Conservation (phyloP, 2,329 filamentous ascomycete genomes). For the Passalora sequoiae region DNA sequence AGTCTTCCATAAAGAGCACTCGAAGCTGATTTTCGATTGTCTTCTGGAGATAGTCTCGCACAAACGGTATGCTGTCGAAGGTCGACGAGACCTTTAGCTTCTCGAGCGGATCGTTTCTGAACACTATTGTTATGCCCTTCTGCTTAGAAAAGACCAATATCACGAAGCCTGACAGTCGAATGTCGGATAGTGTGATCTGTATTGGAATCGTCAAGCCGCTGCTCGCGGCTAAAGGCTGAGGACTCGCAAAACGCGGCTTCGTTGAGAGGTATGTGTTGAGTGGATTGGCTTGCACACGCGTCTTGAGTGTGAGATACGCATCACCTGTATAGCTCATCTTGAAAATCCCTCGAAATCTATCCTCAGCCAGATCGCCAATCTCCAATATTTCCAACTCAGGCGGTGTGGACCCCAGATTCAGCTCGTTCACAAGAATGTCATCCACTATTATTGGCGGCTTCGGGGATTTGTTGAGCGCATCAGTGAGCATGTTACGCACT, state of each 20-base stretch:
- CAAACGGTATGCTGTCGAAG: conserved; percentile 97
- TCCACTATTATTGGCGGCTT: conserved; percentile 99
- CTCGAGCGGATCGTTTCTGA: conserved; percentile 95
- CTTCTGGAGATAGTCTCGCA: conserved; percentile 91
- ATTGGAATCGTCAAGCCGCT: conserved; percentile 94
- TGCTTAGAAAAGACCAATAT: conserved; percentile 96
- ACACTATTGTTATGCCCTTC: conserved; percentile 93
- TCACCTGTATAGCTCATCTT: conserved; percentile 98
- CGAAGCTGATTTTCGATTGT: conserved; percentile 92
- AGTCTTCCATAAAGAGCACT: conserved; percentile 93
- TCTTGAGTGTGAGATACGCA: conserved; percentile 90
- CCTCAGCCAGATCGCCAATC: conserved; percentile 94
- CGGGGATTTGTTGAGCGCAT: conserved; percentile 92
- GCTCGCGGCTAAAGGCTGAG: conserved; percentile 82
- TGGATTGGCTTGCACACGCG: conserved; percentile 94
- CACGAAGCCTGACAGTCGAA: conserved; percentile 93
- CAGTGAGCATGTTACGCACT: conserved; percentile 88
- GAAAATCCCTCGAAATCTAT: conserved; percentile 95
- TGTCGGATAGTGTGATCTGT: conserved; percentile 92
- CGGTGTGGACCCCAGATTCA: conserved; percentile 91
- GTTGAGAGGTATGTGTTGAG: conserved; percentile 92
- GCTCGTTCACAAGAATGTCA: conserved; percentile 95
- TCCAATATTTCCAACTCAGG: conserved; percentile 95
- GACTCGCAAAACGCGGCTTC: conserved; percentile 87
- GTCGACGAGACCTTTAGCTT: conserved; percentile 98